phyloP scores from a whole-genome alignment of 106 monocot species.

The Acorus gramineus region DNA sequence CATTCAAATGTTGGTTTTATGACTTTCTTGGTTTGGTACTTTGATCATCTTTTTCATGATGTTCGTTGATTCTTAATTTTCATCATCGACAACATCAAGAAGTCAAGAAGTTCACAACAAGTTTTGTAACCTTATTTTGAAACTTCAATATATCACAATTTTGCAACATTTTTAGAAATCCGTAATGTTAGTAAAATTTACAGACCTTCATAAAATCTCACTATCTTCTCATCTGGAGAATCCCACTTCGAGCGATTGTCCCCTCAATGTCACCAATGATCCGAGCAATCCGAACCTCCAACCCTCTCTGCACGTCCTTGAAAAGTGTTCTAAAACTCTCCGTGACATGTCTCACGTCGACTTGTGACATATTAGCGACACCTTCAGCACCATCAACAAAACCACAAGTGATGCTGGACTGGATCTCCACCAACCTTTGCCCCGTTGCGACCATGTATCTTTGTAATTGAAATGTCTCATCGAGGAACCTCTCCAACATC shows the following conservation, averaged over 20 bases:
- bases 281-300: constrained; percentile 61
- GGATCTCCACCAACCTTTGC: constrained; percentile 68
- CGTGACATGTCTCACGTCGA: constrained; percentile 52
- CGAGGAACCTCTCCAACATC: constrained; percentile 47
- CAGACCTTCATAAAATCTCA: too few relatives aligned
- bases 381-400: constrained; percentile 7
- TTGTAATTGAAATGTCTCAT: constrained; percentile 82
- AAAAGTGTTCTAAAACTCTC: constrained; percentile 48
- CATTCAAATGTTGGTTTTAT: too few relatives aligned
- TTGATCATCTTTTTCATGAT: too few relatives aligned
- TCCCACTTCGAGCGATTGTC: constrained; percentile 59
- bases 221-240: constrained; percentile 32
- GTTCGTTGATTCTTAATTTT: too few relatives aligned
- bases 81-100: too few relatives aligned
- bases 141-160: too few relatives aligned
- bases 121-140: too few relatives aligned
- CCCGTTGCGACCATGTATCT: constrained; percentile 79
- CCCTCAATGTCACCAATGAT: constrained; percentile 86
- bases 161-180: too few relatives aligned
- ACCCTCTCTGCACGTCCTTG: constrained; percentile 69
- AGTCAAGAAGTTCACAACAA: too few relatives aligned
- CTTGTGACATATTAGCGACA: constrained; percentile 31
- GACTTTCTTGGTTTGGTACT: too few relatives aligned
- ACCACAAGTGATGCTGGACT: constrained; percentile 38
- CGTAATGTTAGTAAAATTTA: too few relatives aligned